These are phyloP conservation scores for Trichophyton schoenleinii DNA, from an alignment of 2,329 filamentous ascomycete species.

Conservation along the genomic window DNA sequence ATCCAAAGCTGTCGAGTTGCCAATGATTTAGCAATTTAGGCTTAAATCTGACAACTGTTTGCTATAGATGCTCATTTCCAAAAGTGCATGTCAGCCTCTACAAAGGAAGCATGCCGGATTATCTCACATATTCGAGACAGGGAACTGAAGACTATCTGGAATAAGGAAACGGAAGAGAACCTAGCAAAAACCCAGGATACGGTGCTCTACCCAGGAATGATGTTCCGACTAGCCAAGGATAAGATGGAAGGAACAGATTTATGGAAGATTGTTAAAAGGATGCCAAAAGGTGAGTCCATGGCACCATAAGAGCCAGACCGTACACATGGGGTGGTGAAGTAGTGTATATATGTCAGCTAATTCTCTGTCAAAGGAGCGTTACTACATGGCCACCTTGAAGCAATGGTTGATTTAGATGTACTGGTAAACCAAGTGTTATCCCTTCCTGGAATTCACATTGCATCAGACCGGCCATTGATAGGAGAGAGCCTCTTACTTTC, in stretches of 20 bases:
- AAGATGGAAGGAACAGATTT: slow-evolving; percentile 73
- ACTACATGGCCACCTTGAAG: slow-evolving; percentile 78
- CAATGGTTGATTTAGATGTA: slow-evolving; percentile 79
- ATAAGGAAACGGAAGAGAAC: slow-evolving; percentile 56
- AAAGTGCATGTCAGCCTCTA: slow-evolving; percentile 59
- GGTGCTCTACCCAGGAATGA: slow-evolving; percentile 73
- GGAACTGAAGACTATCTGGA: slow-evolving; percentile 68
- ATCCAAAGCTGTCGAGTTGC: too few species aligned
- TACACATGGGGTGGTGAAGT: neutral
- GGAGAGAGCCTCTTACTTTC: slow-evolving; percentile 42
- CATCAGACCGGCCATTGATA: slow-evolving; percentile 46
- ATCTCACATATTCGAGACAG: slow-evolving; percentile 65
- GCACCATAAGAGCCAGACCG: neutral
- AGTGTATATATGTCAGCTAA: neutral
- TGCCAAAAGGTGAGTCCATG: slow-evolving; percentile 64
- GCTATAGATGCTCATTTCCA: slow-evolving; percentile 21
- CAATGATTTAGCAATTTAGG: neutral
- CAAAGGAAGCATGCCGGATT: slow-evolving; percentile 63
- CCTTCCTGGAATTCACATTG: slow-evolving; percentile 62
- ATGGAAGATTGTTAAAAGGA: slow-evolving; percentile 72
- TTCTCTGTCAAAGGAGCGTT: slow-evolving; percentile 35
- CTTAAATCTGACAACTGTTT: neutral
- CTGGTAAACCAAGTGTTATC: slow-evolving; percentile 58
- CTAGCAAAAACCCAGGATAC: slow-evolving; percentile 47
- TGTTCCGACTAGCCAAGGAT: slow-evolving; percentile 74